Percentiles rank a stretch among this genome's conserved stretches.
Conservation (phyloP, 768 basidiomycete species). For the Podaxis mareebaensis region DNA sequence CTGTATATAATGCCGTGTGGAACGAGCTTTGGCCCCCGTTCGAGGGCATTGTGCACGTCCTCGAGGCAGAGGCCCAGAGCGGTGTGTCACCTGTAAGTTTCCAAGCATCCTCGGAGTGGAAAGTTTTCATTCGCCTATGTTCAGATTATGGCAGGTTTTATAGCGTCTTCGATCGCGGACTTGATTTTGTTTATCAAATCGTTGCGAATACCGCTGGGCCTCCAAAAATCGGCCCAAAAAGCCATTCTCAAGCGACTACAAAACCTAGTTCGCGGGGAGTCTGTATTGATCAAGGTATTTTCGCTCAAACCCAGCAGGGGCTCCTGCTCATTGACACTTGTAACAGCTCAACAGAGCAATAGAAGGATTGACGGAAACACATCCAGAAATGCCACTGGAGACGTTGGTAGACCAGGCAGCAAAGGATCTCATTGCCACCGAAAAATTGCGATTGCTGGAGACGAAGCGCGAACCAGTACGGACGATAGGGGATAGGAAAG, state of each 20-base stretch:
- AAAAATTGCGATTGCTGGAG: conserved; percentile 63
- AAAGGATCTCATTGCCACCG: conserved; percentile 66
- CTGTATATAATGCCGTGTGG: conserved; percentile 53
- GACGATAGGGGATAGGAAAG: conserved; percentile 4
- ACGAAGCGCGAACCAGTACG: conserved; percentile 26
- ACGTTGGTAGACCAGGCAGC: conserved; percentile 56
- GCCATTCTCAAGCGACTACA: conserved; percentile 52
- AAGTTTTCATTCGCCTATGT: background rate
- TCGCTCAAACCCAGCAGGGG: background rate
- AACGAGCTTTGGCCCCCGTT: conserved; percentile 79
- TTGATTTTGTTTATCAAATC: conserved; percentile 64
- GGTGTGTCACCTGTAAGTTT: conserved; percentile 41
- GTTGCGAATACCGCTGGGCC: conserved; percentile 49
- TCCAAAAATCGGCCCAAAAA: conserved; percentile 54
- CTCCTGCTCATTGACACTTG: background rate
- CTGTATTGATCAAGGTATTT: conserved; percentile 50
- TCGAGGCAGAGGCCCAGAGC: conserved; percentile 48
- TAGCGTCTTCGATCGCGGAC: conserved; percentile 64
- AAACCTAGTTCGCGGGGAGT: conserved; percentile 47
- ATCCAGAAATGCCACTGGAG: conserved; percentile 43
- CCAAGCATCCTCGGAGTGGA: background rate
- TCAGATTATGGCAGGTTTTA: conserved; percentile 55
- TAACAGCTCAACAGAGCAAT: conserved; percentile 57
- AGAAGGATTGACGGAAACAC: conserved; percentile 51
- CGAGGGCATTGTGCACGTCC: conserved; percentile 48